Evolutionary conservation across 2,329 filamentous ascomycete genomes (phyloP).

Genomic region (Chlorencoelia australis): DNA sequence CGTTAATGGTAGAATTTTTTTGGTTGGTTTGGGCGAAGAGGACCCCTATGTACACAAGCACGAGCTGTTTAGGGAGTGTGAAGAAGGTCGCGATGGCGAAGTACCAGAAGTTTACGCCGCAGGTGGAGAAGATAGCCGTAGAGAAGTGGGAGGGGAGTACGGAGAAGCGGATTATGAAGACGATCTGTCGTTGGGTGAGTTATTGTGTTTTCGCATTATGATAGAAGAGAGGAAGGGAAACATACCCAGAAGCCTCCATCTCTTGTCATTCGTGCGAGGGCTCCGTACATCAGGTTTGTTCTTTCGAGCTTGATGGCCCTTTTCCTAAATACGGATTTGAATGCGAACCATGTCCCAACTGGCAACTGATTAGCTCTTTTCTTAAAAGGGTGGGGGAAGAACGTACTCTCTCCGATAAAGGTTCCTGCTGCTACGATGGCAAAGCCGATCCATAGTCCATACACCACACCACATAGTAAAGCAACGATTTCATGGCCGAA

Average conservation of each 20-base stretch:
- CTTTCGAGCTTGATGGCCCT: conserved; percentile 31
- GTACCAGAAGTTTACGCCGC: conserved; percentile 33
- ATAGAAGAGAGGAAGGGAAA: background rate
- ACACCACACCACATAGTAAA: conserved; percentile 33
- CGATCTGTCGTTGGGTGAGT: conserved; percentile 22
- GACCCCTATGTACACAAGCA: conserved; percentile 33
- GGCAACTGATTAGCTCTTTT: background rate
- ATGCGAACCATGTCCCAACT: conserved; percentile 32
- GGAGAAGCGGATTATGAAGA: conserved; percentile 33
- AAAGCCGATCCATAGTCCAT: conserved; percentile 33
- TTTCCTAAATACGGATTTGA: conserved; percentile 29
- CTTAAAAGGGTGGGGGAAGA: background rate
- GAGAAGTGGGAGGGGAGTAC: conserved; percentile 33
- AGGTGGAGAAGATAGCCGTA: conserved; percentile 35
- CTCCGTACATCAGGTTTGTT: conserved; percentile 33
- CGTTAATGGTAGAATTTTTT: conserved; percentile 25
- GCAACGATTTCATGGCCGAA: conserved; percentile 34
- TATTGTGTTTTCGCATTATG: background rate
- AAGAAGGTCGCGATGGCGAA: conserved; percentile 32
- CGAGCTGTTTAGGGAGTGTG: conserved; percentile 33
- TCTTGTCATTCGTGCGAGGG: conserved; percentile 31
- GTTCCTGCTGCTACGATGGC: conserved; percentile 33
- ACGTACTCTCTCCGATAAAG: conserved; percentile 31
- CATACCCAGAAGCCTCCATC: conserved; percentile 33
- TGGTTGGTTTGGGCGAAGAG: conserved; percentile 26